Base-by-base conservation (phyloP, 768 basidiomycete species). In the Heimioporus sp. region DNA sequence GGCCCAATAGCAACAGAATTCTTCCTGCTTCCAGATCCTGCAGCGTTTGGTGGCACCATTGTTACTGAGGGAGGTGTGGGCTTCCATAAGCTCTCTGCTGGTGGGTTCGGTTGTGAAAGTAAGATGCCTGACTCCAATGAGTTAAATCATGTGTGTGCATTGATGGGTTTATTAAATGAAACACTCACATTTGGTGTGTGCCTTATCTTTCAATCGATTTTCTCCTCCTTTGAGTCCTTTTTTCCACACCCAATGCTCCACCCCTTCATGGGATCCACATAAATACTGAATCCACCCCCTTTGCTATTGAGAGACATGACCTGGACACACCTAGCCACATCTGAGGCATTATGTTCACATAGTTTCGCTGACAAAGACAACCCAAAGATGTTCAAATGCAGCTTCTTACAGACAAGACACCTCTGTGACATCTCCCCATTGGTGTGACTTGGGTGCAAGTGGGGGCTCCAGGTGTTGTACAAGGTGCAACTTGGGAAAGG, bases 201-300 rank as follows among this genome's bases (percentile, higher is more conserved):
- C 73, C 55, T 66, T 69, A 1, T 63, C 55, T 55, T 73, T 56
- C 9, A 11, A 67, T 56, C 76, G 77, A 13, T 72, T 74, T 67
- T 80, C 68, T 80, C 80, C 60, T 84, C 83, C 65, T 88, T 87
- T 15, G 81, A 82, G 50, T 87, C 88, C 63, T 84, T 90, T 58
- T 85, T 70, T 10, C 86, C 86, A 12, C 87, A 72, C 7, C 87
- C 83, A 53, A 92, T 83, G 56, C 80, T 91, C 90, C 89, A 92
- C 88, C 89, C 85, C 19, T 77, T 71, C 0, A 76, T 69, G 2
- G 83, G 81, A 55, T 90, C 88, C 10, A 90, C 85, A 52, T 74
- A 78, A 43, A 90, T 87, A 57, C 90, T 87, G 59, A 87, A 84
- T 1, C 81, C 81, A 6, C 78, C 71, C 17, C 69, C 67, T 2